Base-by-base conservation (phyloP, 1,284 basidiomycete species). In the Anthracocystis walkeri region DNA sequence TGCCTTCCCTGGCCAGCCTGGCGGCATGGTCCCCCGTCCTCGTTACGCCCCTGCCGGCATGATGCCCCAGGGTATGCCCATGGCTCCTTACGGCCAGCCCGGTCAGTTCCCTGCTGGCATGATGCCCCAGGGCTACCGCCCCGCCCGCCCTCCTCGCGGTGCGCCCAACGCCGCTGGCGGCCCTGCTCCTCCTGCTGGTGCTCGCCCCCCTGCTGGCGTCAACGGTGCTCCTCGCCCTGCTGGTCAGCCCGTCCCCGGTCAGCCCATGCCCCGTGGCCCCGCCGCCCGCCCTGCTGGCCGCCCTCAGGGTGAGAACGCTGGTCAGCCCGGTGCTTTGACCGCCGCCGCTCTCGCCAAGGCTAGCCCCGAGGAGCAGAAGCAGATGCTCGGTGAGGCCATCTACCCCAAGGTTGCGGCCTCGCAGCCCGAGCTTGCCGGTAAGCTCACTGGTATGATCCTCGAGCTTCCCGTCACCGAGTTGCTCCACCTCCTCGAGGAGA, bases 331-430 rank as follows among this genome's bases (percentile, higher is more conserved):
- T 59, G 48, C 58, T 41, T 72, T 85, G 53, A 85, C 77, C 58
- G 81, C 83, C 16, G 82, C 81, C 52, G 80, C 82, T 20, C 77
- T 85, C 12, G 83, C 83, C 49, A 82, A 83, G 65, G 83, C 83
- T 18, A 78, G 82, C 68, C 83, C 83, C 48, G 83, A 85, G 59
- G 83, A 85, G 77, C 83, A 85, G 79, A 85, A 85, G 83, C 83
- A 85, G 75, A 85, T 85, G 81, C 79, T 85, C 44, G 83, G 83
- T 45, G 83, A 85, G 75, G 83, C 83, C 31, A 84, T 85, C 75
- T 85, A 85, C 80, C 83, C 83, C 60, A 83, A 84, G 79, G 83
- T 85, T 62, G 78, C 78, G 20, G 79, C 74, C 29, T 63, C 57
- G 51, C 83, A 84, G 65, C 78, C 81, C 46, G 80, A 83, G 65